phyloP scores from a whole-genome alignment of 2,329 filamentous ascomycete genomes.

The Pseudogymnoascus verrucosus region DNA sequence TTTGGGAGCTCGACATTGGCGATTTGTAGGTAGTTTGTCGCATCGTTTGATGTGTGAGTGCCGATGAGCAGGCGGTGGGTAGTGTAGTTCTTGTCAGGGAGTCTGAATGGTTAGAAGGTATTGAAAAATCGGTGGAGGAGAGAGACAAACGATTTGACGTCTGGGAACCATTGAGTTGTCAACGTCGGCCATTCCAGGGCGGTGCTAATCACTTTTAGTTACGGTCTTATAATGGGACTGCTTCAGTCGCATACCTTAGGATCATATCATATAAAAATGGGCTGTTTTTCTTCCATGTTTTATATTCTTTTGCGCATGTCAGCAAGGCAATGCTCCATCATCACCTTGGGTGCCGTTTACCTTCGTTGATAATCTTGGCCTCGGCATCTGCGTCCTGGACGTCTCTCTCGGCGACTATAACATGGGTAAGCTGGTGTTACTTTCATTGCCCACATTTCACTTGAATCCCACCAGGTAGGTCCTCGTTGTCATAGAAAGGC shows the following conservation, averaged over 20 bases:
- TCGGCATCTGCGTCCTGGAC: slow-evolving; percentile 60
- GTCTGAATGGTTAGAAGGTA: slow-evolving; percentile 31
- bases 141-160: slow-evolving; percentile 63
- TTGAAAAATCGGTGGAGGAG: background rate
- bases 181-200: slow-evolving; percentile 96
- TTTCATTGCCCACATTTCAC: slow-evolving; percentile 2
- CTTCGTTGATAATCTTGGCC: slow-evolving; percentile 88
- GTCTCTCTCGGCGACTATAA: slow-evolving; percentile 45
- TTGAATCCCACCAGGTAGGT: background rate
- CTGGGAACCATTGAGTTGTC: slow-evolving; percentile 96
- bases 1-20: slow-evolving; percentile 91
- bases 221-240: background rate
- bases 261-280: slow-evolving; percentile 99
- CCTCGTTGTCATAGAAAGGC: slow-evolving; percentile 1
- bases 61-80: slow-evolving; percentile 86
- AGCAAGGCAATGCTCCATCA: background rate
- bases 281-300: slow-evolving; percentile 99
- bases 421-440: slow-evolving; percentile 28
- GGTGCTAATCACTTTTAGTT: slow-evolving; percentile 45
- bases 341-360: background rate
- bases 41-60: slow-evolving; percentile 83
- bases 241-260: slow-evolving; percentile 49
- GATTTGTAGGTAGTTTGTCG: slow-evolving; percentile 88
- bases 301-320: slow-evolving; percentile 65
- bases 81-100: slow-evolving; percentile 77